A percentile compares a stretch with the other conserved stretches of the same genome.
Conservation (phyloP, 768 basidiomycete species). For the Russula brevipes region DNA sequence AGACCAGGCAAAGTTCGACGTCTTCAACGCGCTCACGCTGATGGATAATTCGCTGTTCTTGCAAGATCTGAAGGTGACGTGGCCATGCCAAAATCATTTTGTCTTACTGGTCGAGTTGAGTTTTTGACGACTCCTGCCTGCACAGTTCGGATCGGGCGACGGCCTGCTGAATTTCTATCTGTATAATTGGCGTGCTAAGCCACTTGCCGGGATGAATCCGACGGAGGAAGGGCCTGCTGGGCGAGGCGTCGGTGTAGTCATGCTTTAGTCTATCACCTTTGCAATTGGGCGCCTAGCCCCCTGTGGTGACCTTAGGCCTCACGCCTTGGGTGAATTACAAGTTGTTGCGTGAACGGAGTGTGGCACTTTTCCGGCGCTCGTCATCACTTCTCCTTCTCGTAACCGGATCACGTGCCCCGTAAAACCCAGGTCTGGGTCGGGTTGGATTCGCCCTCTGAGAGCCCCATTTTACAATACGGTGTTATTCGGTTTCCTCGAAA, state of each 20-base stretch:
- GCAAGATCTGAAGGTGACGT: slow-evolving; percentile 71
- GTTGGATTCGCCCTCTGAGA: too few species aligned
- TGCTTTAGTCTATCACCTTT: slow-evolving; percentile 55
- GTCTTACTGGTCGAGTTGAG: slow-evolving; percentile 10
- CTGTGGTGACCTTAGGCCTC: too few species aligned
- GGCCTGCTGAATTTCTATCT: slow-evolving; percentile 89
- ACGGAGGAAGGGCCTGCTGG: slow-evolving; percentile 55
- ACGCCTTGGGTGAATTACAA: too few species aligned
- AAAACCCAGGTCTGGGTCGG: too few species aligned
- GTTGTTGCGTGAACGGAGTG: too few species aligned
- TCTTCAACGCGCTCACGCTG: slow-evolving; percentile 90
- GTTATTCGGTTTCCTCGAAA: too few species aligned
- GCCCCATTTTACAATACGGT: too few species aligned
- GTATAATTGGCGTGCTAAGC: slow-evolving; percentile 90
- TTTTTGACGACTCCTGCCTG: neutral
- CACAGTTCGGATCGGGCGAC: slow-evolving; percentile 87
- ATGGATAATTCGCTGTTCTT: slow-evolving; percentile 91
- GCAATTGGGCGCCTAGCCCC: too few species aligned
- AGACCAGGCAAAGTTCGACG: slow-evolving; percentile 84
- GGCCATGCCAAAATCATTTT: slow-evolving; percentile 20
- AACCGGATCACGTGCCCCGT: too few species aligned
- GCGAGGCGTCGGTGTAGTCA: slow-evolving; percentile 85
- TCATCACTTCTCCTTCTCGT: too few species aligned
- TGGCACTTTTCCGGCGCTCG: too few species aligned
- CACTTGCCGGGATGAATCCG: slow-evolving; percentile 63